phyloP scores from a whole-genome alignment of 768 basidiomycete genomes.

The Agaricus blazei region DNA sequence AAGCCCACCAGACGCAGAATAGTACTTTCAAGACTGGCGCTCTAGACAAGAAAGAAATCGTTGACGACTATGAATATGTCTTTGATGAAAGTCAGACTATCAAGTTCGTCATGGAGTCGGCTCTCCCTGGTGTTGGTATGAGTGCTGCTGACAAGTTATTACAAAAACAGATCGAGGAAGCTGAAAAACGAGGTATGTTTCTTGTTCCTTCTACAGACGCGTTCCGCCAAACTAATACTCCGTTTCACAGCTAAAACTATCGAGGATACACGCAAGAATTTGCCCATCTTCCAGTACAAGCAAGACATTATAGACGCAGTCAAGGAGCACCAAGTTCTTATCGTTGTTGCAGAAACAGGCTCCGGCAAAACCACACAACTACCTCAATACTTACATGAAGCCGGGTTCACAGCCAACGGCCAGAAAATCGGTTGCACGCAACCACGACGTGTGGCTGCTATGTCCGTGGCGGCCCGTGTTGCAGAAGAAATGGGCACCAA shows the following conservation, averaged over 20 bases:
- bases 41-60: constrained; percentile 77
- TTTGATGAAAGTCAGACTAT: constrained; percentile 98
- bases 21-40: constrained; percentile 91
- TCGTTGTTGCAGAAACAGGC: constrained; percentile 97
- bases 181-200: constrained; percentile 77
- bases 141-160: constrained; percentile 82
- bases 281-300: constrained; percentile 89
- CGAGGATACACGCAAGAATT: constrained; percentile 88
- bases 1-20: constrained; percentile 83
- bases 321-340: constrained; percentile 87
- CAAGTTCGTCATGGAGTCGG: constrained; percentile 85
- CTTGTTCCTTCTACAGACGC: background rate
- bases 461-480: constrained; percentile 98
- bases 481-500: constrained; percentile 98
- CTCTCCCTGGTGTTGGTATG: constrained; percentile 65
- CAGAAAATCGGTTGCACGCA: constrained; percentile 94
- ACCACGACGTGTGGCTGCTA: constrained; percentile 96
- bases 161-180: constrained; percentile 85
- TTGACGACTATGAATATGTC: constrained; percentile 93
- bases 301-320: constrained; percentile 87
- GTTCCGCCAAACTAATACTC: constrained; percentile 1
- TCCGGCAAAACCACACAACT: constrained; percentile 99
- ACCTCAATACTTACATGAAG: constrained; percentile 97
- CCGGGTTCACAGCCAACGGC: constrained; percentile 86
- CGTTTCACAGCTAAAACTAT: constrained; percentile 66